Base-by-base conservation (phyloP, 805 yeast species). In the Myxozyma mucilagina region DNA sequence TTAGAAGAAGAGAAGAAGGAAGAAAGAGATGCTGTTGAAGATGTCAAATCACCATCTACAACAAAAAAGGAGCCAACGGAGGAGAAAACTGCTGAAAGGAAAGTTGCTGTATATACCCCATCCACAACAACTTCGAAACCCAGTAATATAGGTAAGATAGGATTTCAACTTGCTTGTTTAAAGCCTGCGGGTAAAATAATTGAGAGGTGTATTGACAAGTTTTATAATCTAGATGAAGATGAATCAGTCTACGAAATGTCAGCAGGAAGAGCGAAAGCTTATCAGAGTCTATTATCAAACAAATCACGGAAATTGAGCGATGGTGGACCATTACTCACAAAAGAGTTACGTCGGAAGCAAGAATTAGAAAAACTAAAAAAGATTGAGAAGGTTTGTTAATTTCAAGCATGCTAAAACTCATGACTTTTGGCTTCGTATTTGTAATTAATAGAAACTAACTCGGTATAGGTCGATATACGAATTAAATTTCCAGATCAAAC, bases 401-500 rank as follows among this genome's bases (percentile, higher is more conserved):
- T 3, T 38, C 41, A 51, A 18, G n/a, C 7, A n/a, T 24, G 32
- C 3, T 13, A 39, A 24, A 31, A 10, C 14, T 29, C 8, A 16
- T 44, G 16, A 16, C 29, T 16, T 44, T 18, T 14, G 24, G 47
- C 11, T 10, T 36, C 41, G 16, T 24, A 14, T 45, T 54, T 31
- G 16, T 4, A 20, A n/a, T 50, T 24, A 4, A 1, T 69, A 13
- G 39, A 3, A n/a, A 24, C 47, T 41, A 51, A n/a, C 14, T 14
- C 18, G 70, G n/a, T 31, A 45, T 14, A 71, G 51, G 79, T 83
- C 54, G 69, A 75, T 7, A 70, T 86, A 1, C 75, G 90, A 58
- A 67, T 86, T 10, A 76, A 81, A 56, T 81, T 87, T 60, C 89
- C 89, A 0, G 88, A 86, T 70, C 78, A 79, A 57, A 76, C 79